These are phyloP conservation scores for Biscutella auriculata DNA, from an alignment of 441 rosid species.

Conservation along the genomic window DNA sequence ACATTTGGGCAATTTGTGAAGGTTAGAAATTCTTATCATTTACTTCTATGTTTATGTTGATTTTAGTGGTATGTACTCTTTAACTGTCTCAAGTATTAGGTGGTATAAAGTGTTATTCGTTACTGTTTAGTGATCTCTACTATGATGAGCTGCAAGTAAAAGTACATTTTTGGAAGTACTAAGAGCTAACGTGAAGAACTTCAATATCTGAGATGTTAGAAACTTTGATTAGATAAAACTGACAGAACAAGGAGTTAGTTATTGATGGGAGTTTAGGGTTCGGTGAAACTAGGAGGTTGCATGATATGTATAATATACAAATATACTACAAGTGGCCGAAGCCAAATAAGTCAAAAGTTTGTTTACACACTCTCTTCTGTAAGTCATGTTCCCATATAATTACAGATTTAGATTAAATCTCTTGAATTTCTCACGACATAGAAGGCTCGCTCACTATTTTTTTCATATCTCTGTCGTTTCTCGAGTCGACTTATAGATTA, in stretches of 20 bases:
- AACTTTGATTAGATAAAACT: background rate
- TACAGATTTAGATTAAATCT: background rate
- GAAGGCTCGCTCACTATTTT: too few relatives aligned
- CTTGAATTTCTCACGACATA: too few relatives aligned
- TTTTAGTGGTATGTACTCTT: background rate
- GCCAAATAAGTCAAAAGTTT: background rate
- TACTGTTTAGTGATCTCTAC: background rate
- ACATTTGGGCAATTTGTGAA: conserved; percentile 97
- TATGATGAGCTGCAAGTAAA: background rate
- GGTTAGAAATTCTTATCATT: conserved; percentile 39
- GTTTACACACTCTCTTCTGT: background rate
- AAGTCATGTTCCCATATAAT: background rate
- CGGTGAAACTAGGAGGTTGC: background rate
- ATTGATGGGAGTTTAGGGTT: background rate
- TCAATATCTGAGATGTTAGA: background rate
- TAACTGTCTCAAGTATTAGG: background rate
- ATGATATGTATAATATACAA: background rate
- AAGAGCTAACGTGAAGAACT: background rate
- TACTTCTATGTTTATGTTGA: background rate
- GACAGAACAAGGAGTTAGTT: background rate
- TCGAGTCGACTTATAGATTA: background rate
- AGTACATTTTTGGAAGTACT: background rate
- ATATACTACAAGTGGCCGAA: background rate
- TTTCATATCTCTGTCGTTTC: too few relatives aligned
- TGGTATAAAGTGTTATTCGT: background rate